Evolutionary conservation across 345 rosid species (phyloP), one percentile per base, ranked within the genome.

Genomic region (Melaleuca quinquenervia): DNA sequence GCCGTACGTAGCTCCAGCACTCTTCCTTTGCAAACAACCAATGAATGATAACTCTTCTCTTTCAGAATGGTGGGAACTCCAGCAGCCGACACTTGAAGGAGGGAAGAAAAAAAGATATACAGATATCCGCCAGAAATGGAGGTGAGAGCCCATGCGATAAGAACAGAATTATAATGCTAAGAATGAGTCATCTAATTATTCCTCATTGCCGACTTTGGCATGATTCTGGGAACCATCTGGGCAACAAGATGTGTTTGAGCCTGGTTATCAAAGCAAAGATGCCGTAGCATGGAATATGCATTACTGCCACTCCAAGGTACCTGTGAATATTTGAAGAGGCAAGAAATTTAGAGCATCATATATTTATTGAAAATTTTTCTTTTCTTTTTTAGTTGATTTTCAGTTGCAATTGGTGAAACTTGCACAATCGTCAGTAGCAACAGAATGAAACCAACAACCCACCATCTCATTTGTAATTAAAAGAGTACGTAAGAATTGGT

Each of bases 201-300:
- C 87, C 52, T 91, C 89, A 90, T 84, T 75, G 84, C 55, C 53
- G 78, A 85, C 88, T 85, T 83, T 85, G 90, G 83, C 88, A 90
- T 44, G 93, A 90, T 26, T 89, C 93, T 3, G 91, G 94, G 87
- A 87, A 93, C 21, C 75, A 87, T 88, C 92, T 94, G 29, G 91
- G 90, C 84, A 96, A 85, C 89, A 88, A 93, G 84, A 49, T 83
- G 82, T 80, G 86, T 91, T 95, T 97, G 86, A 96, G 87, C 94
- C 88, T 94, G 86, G 91, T 85, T 51, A 96, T 50, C 86, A 93
- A 85, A 74, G 92, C 93, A 86, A 94, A 97, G 86, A 96, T 60
- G 22, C 93, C 91, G 7, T 91, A 97, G 90, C 98, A 96, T 2
- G 96, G 95, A 82, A 95, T 8, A 85, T 94, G 94, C 95, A 92